Evolutionary conservation across 345 rosid species (phyloP).

Genomic region (Limnanthes douglasii): DNA sequence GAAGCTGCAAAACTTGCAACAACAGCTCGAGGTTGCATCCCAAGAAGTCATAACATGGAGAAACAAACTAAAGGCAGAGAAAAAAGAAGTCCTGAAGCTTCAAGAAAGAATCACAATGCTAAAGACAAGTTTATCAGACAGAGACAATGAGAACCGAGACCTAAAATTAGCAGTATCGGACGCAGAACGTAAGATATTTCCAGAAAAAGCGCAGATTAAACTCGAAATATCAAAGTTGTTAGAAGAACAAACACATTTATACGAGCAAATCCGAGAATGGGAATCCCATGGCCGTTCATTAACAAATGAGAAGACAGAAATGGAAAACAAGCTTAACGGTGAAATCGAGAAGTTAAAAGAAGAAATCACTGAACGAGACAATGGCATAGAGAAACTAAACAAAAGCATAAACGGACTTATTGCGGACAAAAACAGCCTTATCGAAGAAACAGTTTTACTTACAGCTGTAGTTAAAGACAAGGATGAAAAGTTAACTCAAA

Average conservation of each 20-base stretch:
- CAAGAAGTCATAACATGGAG: conserved; percentile 44
- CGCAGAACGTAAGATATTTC: conserved; percentile 57
- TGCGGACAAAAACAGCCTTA: conserved; percentile 28
- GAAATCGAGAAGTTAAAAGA: conserved; percentile 25
- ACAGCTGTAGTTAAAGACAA: conserved; percentile 18
- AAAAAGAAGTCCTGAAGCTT: conserved; percentile 37
- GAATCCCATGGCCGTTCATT: conserved; percentile 41
- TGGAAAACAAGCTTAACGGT: conserved; percentile 22
- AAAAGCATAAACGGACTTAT: conserved; percentile 16
- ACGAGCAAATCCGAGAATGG: conserved; percentile 44
- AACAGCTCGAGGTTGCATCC: conserved; percentile 32
- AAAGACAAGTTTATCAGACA: conserved; percentile 51
- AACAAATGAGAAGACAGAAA: conserved; percentile 43
- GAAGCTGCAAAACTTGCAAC: conserved; percentile 20
- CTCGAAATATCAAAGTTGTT: conserved; percentile 44
- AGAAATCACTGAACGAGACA: conserved; percentile 25
- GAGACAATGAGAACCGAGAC: conserved; percentile 58
- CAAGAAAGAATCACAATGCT: conserved; percentile 37
- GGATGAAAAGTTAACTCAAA: conserved; percentile 25
- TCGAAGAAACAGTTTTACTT: conserved; percentile 38
- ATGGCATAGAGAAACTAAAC: conserved; percentile 17
- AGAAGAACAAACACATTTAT: conserved; percentile 22
- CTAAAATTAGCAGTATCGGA: conserved; percentile 42
- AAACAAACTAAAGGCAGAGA: conserved; percentile 42
- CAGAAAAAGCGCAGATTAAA: conserved; percentile 52